These are phyloP conservation scores for Rosellinia necatrix DNA, from an alignment of 2,329 filamentous ascomycete species.

Conservation along the genomic window DNA sequence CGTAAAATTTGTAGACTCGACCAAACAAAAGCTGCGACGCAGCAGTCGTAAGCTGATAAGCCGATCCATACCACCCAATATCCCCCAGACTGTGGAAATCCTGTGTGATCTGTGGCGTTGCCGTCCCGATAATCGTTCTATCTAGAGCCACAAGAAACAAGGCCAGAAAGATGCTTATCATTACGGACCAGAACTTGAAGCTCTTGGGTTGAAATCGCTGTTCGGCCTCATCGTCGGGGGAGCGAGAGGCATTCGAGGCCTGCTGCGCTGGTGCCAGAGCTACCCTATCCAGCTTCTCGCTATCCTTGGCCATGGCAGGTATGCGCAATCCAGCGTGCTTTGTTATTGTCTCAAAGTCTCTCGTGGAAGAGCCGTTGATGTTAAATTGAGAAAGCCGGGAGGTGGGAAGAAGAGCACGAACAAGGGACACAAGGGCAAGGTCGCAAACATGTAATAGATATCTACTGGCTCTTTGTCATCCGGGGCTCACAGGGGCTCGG, in stretches of 20 bases:
- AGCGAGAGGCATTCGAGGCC: background rate
- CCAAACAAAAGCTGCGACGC: constrained; percentile 60
- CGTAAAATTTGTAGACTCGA: constrained; percentile 59
- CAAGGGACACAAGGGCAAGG: constrained; percentile 7
- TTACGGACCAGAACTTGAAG: constrained; percentile 59
- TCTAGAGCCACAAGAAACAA: constrained; percentile 64
- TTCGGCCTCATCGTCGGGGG: constrained; percentile 31
- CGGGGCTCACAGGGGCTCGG: constrained; percentile 3
- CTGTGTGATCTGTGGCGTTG: constrained; percentile 59
- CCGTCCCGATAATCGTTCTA: constrained; percentile 60
- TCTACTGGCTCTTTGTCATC: constrained; percentile 1
- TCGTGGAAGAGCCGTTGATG: constrained; percentile 27
- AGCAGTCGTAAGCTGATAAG: constrained; percentile 64
- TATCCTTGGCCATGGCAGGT: constrained; percentile 23
- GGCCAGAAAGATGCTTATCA: constrained; percentile 58
- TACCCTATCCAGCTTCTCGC: constrained; percentile 21
- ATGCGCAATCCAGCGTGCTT: constrained; percentile 5
- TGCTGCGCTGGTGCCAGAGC: constrained; percentile 1
- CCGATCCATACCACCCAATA: constrained; percentile 67
- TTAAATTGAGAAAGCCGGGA: background rate
- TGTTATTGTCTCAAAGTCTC: constrained; percentile 22
- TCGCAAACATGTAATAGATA: constrained; percentile 16
- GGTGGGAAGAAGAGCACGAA: background rate
- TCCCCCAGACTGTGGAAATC: constrained; percentile 62
- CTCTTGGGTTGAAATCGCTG: constrained; percentile 57